Conservation (phyloP, 306 rosid species). For the Prunus persica region Prunus_persica_NCBIv2 NC_034011.1:24523501-24524000, state of each 20-base stretch:
- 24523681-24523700: constrained; percentile 36
- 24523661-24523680: constrained; percentile 42
- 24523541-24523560: constrained; percentile 14
- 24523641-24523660: constrained; percentile 44
- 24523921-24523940: constrained; percentile 51
- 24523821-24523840: constrained; percentile 32
- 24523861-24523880: constrained; percentile 50
- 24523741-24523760: constrained; percentile 49
- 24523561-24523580: constrained; percentile 45
- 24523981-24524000: constrained; percentile 44
- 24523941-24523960: constrained; percentile 27
- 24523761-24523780: constrained; percentile 75
- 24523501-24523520: constrained; percentile 39
- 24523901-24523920: constrained; percentile 51
- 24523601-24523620: constrained; percentile 72
- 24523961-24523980: constrained; percentile 42
- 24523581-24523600: constrained; percentile 59
- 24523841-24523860: constrained; percentile 64
- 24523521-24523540: constrained; percentile 32
- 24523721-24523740: constrained; percentile 33
- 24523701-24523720: constrained; percentile 23
- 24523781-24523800: constrained; percentile 54
- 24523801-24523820: constrained; percentile 37
- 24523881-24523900: constrained; percentile 33
- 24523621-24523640: constrained; percentile 43